Conservation (phyloP, 352 stramenopile genomes). For the Phytopythium delawarense region DNA sequence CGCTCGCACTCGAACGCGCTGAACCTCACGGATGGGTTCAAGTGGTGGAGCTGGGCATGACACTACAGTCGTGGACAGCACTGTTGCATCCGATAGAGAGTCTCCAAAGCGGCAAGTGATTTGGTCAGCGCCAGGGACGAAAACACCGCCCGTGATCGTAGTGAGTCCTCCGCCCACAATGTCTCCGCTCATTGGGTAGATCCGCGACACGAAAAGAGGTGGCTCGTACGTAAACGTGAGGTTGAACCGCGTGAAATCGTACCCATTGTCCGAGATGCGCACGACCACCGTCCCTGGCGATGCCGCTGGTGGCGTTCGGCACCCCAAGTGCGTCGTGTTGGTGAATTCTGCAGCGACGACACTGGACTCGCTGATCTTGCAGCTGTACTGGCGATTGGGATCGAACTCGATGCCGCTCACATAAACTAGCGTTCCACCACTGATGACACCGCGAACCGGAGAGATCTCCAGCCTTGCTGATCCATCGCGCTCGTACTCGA, state of each 20-base stretch:
- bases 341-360: conserved; percentile 39
- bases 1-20: conserved; percentile 63
- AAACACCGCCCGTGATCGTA: conserved; percentile 54
- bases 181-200: conserved; percentile 63
- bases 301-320: conserved; percentile 36
- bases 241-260: conserved; percentile 48
- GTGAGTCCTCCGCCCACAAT: conserved; percentile 54
- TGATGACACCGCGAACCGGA: conserved; percentile 35
- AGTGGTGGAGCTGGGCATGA: conserved; percentile 65
- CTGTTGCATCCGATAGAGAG: conserved; percentile 50
- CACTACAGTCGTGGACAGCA: conserved; percentile 58
- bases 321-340: conserved; percentile 53
- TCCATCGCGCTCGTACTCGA: conserved; percentile 34
- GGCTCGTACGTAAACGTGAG: conserved; percentile 52
- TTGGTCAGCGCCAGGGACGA: conserved; percentile 34
- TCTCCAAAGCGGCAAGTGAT: conserved; percentile 89
- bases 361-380: conserved; percentile 37
- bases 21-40: conserved; percentile 71
- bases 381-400: conserved; percentile 29
- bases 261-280: conserved; percentile 45
- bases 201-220: conserved; percentile 40
- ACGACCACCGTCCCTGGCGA: conserved; percentile 30
- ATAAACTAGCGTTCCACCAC: conserved; percentile 51
- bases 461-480: conserved; percentile 25
- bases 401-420: conserved; percentile 34